phyloP scores from a whole-genome alignment of 768 basidiomycete genomes.

The Amanita subjunquillea region DNA sequence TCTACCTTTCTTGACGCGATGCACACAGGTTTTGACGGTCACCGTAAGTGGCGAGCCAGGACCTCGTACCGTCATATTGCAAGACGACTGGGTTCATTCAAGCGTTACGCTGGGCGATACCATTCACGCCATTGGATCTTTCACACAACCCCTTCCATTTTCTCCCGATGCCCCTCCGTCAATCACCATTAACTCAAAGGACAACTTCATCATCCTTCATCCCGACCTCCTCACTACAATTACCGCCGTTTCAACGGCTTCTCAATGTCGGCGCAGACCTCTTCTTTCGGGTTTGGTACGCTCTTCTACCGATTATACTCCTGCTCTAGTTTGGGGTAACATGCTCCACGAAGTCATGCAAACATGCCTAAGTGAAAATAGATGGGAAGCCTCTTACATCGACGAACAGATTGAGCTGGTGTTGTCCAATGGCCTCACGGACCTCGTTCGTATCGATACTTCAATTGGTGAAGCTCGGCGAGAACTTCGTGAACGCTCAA shows the following conservation, averaged over 20 bases:
- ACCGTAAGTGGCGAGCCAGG: slow-evolving; percentile 28
- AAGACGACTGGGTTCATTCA: slow-evolving; percentile 69
- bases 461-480: slow-evolving; percentile 51
- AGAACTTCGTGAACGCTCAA: slow-evolving; percentile 54
- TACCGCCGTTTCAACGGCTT: slow-evolving; percentile 75
- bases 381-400: slow-evolving; percentile 58
- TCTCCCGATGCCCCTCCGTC: slow-evolving; percentile 25
- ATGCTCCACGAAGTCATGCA: slow-evolving; percentile 92
- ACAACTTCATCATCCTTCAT: slow-evolving; percentile 40
- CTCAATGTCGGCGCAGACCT: slow-evolving; percentile 79
- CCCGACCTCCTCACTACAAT: slow-evolving; percentile 77
- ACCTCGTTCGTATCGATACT: slow-evolving; percentile 51
- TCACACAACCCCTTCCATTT: slow-evolving; percentile 18
- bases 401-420: slow-evolving; percentile 48
- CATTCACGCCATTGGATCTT: slow-evolving; percentile 62
- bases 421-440: slow-evolving; percentile 41
- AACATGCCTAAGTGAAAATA: slow-evolving; percentile 47
- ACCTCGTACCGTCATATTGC: slow-evolving; percentile 43
- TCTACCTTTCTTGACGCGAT: neutral
- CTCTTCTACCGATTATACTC: slow-evolving; percentile 47
- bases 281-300: slow-evolving; percentile 61
- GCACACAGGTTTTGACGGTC: slow-evolving; percentile 39
- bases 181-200: slow-evolving; percentile 21
- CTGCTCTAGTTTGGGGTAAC: slow-evolving; percentile 81
- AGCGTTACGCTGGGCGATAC: slow-evolving; percentile 61